Conservation (phyloP, 2,329 filamentous ascomycete genomes). For the Calonectria henricotiae region DNA sequence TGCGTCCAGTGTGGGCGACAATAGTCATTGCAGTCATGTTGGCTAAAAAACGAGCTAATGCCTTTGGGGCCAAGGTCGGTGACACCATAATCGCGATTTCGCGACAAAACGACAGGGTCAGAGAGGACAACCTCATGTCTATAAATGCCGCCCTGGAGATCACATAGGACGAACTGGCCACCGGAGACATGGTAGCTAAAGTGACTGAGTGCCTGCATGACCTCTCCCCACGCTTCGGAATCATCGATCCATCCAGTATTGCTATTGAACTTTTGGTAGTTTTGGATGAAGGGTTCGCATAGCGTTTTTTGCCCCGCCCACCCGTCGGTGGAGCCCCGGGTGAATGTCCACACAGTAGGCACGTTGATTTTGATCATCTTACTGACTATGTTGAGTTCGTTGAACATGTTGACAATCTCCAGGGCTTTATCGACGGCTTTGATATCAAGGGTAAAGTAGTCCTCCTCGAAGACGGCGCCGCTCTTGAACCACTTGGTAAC, state of each 20-base stretch:
- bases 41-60: slow-evolving; percentile 61
- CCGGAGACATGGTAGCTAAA: slow-evolving; percentile 61
- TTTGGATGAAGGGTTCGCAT: slow-evolving; percentile 60
- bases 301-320: slow-evolving; percentile 50
- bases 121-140: slow-evolving; percentile 57
- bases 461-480: slow-evolving; percentile 54
- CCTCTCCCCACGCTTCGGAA: slow-evolving; percentile 53
- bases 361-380: slow-evolving; percentile 58
- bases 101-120: slow-evolving; percentile 62
- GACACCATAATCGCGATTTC: slow-evolving; percentile 56
- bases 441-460: slow-evolving; percentile 60
- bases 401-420: slow-evolving; percentile 58
- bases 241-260: slow-evolving; percentile 60
- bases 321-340: neutral
- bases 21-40: slow-evolving; percentile 57
- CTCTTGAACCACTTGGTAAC: slow-evolving; percentile 62
- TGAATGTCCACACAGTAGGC: slow-evolving; percentile 55
- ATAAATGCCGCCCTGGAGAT: slow-evolving; percentile 63
- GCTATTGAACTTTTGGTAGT: slow-evolving; percentile 65
- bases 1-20: slow-evolving; percentile 49
- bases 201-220: slow-evolving; percentile 64
- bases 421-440: slow-evolving; percentile 57
- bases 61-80: slow-evolving; percentile 60
- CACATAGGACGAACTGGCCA: slow-evolving; percentile 60
- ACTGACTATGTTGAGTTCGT: slow-evolving; percentile 53